Percentiles rank a stretch among this genome's conserved stretches.
phyloP scores from a whole-genome alignment of 2,329 filamentous ascomycete species.

The Furcasterigmium sp. region DNA sequence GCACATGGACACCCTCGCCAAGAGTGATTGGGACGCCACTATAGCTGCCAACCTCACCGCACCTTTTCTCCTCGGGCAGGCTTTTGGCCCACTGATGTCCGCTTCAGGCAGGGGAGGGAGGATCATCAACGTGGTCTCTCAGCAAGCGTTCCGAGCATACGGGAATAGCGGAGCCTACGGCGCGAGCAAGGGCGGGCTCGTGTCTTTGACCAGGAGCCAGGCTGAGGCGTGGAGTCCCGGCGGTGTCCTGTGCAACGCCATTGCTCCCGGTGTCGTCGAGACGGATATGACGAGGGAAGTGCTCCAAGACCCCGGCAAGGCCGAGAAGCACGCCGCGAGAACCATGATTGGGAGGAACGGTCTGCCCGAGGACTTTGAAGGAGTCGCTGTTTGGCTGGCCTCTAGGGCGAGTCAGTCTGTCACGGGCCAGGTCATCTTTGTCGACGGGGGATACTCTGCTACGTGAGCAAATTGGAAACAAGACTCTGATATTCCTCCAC shows the following conservation, averaged over 20 bases:
- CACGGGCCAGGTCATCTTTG: slow-evolving; percentile 26
- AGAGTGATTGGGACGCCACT: slow-evolving; percentile 22
- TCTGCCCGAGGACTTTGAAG: slow-evolving; percentile 22
- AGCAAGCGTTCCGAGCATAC: slow-evolving; percentile 23
- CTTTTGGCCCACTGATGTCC: slow-evolving; percentile 25
- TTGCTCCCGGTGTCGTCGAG: slow-evolving; percentile 24
- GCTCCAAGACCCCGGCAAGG: slow-evolving; percentile 15
- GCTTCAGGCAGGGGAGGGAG: slow-evolving; percentile 19
- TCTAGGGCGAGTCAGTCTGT: slow-evolving; percentile 23
- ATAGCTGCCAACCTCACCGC: slow-evolving; percentile 26
- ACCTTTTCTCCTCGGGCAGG: slow-evolving; percentile 23
- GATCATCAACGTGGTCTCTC: slow-evolving; percentile 26
- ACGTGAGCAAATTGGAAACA: slow-evolving; percentile 12
- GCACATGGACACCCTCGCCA: slow-evolving; percentile 20
- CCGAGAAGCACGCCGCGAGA: slow-evolving; percentile 16
- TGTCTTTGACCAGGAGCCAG: slow-evolving; percentile 24
- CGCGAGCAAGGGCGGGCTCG: slow-evolving; percentile 23
- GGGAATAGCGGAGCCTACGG: slow-evolving; percentile 27
- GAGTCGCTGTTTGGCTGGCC: slow-evolving; percentile 21
- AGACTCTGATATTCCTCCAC: too few relatives aligned
- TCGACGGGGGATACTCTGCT: slow-evolving; percentile 27
- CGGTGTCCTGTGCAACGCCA: slow-evolving; percentile 26
- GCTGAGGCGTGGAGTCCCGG: slow-evolving; percentile 26
- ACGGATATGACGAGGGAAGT: slow-evolving; percentile 19
- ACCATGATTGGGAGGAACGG: slow-evolving; percentile 26